phyloP scores from a whole-genome alignment of 768 basidiomycete genomes.

The Coprinellus micaceus region DNA sequence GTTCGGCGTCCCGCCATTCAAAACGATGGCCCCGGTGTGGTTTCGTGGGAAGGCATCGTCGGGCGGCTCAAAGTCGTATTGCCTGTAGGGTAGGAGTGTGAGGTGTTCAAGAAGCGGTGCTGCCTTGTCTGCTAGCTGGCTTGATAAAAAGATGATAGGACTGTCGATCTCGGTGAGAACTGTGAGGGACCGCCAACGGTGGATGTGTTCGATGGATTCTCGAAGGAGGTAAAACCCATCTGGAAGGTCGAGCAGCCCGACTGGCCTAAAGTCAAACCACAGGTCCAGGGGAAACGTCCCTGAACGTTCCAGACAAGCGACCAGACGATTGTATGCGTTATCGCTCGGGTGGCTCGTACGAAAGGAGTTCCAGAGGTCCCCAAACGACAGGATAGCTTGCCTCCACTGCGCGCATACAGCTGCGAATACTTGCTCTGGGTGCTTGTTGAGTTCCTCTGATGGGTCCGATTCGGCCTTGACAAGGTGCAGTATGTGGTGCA shows the following conservation, averaged over 20 bases:
- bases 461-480: not conserved
- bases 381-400: not conserved
- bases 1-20: not conserved
- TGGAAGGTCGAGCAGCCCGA: not conserved
- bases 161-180: not conserved
- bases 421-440: not conserved
- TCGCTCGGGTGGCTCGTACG: not conserved
- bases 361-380: constrained; percentile 5
- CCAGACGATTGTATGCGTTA: not conserved
- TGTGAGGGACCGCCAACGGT: not conserved
- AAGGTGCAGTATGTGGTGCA: not conserved
- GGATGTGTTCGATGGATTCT: not conserved
- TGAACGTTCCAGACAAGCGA: constrained; percentile 4
- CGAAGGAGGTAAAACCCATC: not conserved
- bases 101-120: not conserved
- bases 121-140: not conserved
- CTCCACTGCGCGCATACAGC: constrained; percentile 6
- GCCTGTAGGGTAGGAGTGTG: not conserved
- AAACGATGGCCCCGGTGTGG: not conserved
- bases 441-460: not conserved
- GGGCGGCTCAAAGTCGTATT: not conserved
- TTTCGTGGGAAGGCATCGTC: not conserved
- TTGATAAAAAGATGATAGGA: not conserved
- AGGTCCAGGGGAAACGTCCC: constrained; percentile 1
- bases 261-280: not conserved